These are phyloP conservation scores for Botrytis paeoniae DNA, from an alignment of 2,329 filamentous ascomycete species.

Conservation along the genomic window DNA sequence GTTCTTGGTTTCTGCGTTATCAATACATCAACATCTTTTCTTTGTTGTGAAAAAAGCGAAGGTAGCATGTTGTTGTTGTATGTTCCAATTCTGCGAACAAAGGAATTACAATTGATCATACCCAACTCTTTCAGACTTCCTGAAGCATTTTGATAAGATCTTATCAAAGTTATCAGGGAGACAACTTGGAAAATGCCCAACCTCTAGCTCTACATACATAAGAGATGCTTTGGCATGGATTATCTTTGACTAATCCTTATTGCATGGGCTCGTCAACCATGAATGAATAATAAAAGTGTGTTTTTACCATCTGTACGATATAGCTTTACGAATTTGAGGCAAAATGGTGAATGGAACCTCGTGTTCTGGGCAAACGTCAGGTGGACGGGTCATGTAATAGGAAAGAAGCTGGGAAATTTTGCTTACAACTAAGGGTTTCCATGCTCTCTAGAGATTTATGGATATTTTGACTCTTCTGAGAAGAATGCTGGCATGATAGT, in stretches of 20 bases:
- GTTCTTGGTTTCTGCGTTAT: not conserved
- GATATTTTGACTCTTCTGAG: no score
- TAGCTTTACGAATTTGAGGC: not conserved
- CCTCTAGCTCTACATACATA: no score
- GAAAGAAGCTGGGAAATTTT: no score
- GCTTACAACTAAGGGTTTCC: not conserved
- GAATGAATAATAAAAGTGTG: not conserved
- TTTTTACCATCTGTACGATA: not conserved
- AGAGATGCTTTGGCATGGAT: not conserved
- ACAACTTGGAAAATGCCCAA: no score
- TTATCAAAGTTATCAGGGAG: no score
- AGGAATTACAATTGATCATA: not conserved
- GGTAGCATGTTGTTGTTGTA: not conserved
- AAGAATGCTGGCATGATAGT: no score
- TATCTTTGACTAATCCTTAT: not conserved
- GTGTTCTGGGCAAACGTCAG: not conserved
- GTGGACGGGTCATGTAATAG: not conserved
- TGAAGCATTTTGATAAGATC: no score
- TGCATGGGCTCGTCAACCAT: no score
- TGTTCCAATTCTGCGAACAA: not conserved
- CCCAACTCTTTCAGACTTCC: not conserved
- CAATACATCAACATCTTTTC: not conserved
- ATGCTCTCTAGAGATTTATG: no score
- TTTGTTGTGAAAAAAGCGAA: not conserved
- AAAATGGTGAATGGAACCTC: no score